Base-by-base conservation (phyloP, 2,329 filamentous ascomycete genomes). In the Aspergillus novoparasiticus region DNA sequence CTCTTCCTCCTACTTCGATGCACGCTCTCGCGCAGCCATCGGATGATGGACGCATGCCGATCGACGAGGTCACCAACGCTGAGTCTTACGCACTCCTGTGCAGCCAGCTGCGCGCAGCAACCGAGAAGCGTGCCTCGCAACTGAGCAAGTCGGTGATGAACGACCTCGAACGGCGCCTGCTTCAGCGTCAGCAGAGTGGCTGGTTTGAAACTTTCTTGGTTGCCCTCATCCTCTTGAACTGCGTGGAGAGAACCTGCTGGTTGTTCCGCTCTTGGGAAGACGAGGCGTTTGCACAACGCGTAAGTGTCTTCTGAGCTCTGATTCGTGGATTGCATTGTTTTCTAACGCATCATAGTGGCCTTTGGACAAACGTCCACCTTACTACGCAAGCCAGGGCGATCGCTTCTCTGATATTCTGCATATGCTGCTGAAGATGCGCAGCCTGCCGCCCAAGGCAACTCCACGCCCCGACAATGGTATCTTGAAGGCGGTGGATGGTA, bases 201-300 rank as follows among this genome's bases (percentile, higher is more conserved):
- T 81, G 81, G 53, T 87, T 88, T 61, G 83, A 86, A 64, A 88
- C 85, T 0, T 87, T 87, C 69, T 74, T 89, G n/a, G 82, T 84
- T 6, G 81, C 85, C 0, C 78, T 88, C n/a, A 79, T 88, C 19
- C 76, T 88, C 0, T 76, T 89, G 28, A 85, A 84, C 62, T 87
- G 84, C 65, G 83, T 87, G 16, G 86, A 88, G 74, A 81, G 86
- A 59, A 86, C 86, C 75, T 84, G 84, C 70, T 86, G 84, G 80
- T 75, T 87, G 3, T 88, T 86, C 74, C 82, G 79, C 36, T 81
- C 78, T 1, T 86, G 83, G 83, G 82, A 85, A 41, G 75, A 78
- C 53, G 76, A 79, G 53, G 70, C 70, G 43, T 78, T 76, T 64
- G 61, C 70, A 26, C 71, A 73, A 59, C 73, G 74, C 23, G 76